Base-by-base conservation (phyloP, 345 rosid species). In the Gossypium herbaceum region DNA sequence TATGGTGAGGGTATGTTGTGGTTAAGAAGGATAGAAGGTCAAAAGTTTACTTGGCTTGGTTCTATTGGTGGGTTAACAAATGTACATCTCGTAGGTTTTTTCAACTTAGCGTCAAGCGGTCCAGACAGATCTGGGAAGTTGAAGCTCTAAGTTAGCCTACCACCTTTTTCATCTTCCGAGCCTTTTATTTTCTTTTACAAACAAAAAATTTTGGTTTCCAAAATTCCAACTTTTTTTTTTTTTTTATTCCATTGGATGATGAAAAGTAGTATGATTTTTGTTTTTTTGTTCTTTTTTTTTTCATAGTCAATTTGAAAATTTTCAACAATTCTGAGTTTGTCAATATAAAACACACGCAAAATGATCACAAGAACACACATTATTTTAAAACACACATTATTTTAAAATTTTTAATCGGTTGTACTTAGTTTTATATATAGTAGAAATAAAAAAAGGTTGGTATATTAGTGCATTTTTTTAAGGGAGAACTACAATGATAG, bases 401-500 rank as follows among this genome's bases (percentile, higher is more conserved):
- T 34, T 34, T 34, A 34, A 34, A 5, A 5, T 0, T 34, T 5
- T 34, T 34, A 5, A 5, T 34, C 7, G 41, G 41, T 34, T 34
- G 1, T 5, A 34, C 41, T 34, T 34, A 5, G 7, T 7, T 34
- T 34, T 34, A 34, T 34, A 34, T 5, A 34, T 34, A 5, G 41
- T 34, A 34, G 39, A 34, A 34, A 34, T 34, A 34, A 34, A 34
- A 34, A 1, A 5, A 34, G 41, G 7, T 5, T 1, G 41, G 7
- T 5, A 34, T 5, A 34, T 34, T 29, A 29, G 39, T 4, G 39
- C 0, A 4, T 4, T 29, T 29, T 29, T 4, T 24, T 24, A 24
- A 3, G 0, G 0, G 6, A 0, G 6, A 29, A 29, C 4, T 29
- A 29, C 0, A 29, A 29, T 29, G 4, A 29, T 0, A 29, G 0